These are phyloP conservation scores for Rhizopogon vesiculosus DNA, from an alignment of 768 basidiomycete species.

Conservation along the genomic window DNA sequence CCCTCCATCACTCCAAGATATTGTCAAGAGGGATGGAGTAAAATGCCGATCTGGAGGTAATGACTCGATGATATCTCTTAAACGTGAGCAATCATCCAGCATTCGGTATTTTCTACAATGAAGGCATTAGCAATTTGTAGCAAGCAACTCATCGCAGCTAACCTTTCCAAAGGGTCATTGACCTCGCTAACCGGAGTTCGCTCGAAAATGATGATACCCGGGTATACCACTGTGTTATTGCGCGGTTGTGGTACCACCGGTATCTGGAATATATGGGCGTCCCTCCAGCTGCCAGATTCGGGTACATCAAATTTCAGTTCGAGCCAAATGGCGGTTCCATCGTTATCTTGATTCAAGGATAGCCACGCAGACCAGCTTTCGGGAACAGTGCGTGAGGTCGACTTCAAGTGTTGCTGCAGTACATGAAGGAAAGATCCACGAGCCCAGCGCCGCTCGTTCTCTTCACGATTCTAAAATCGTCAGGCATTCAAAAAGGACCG, in stretches of 20 bases:
- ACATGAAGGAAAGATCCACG: constrained; percentile 58
- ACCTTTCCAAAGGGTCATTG: constrained; percentile 67
- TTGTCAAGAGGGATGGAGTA: constrained; percentile 53
- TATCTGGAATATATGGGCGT: constrained; percentile 58
- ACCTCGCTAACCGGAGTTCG: constrained; percentile 62
- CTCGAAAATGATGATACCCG: constrained; percentile 74
- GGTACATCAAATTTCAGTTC: constrained; percentile 74
- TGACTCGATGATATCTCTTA: constrained; percentile 56
- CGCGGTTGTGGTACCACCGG: constrained; percentile 32
- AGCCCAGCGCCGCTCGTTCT: constrained; percentile 71
- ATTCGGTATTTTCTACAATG: constrained; percentile 58
- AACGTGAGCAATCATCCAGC: constrained; percentile 66
- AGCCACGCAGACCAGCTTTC: constrained; percentile 64
- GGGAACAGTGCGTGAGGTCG: constrained; percentile 27
- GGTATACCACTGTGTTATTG: constrained; percentile 30
- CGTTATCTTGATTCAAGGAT: constrained; percentile 68
- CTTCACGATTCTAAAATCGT: constrained; percentile 57
- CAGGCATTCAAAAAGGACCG: constrained; percentile 5
- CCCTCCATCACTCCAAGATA: constrained; percentile 54
- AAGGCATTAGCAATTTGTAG: neutral
- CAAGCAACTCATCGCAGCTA: constrained; percentile 10
- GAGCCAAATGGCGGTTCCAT: constrained; percentile 77
- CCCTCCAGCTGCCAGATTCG: constrained; percentile 55
- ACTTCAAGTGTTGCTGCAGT: constrained; percentile 31
- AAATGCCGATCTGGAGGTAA: constrained; percentile 56